Evolutionary conservation across 2,329 filamentous ascomycete genomes (phyloP), one percentile per base, ranked within the genome.

Genomic region (Purpureocillium lavendulum): DNA sequence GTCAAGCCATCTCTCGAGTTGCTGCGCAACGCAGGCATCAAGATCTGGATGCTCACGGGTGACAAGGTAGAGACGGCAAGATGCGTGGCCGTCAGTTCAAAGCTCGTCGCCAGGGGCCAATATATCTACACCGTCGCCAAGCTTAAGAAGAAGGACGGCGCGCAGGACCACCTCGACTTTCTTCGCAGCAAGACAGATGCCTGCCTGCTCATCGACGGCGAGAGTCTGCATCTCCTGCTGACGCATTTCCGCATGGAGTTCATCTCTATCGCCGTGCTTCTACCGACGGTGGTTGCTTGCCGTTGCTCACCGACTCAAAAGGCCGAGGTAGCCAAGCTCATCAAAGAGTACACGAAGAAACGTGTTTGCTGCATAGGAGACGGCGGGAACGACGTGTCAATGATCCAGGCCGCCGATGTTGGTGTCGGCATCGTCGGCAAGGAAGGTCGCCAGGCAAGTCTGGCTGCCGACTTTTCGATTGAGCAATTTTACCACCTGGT

Each of bases 11-110:
- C 88, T 0, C 72, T 98, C 6, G 94, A 98, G 61, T 77, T 98
- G 5, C 75, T 98, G 38, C 86, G 92, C 49, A 98, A 98, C 53
- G 92, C 92, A 0, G 92, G 92, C 18, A 92, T 98, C 65, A 97
- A 97, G 62, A 97, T 98, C 37, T 98, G 92, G 92, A 98, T 98
- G 92, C 71, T 98, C 58, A 98, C 92, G 0, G 92, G 92, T 35
- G 92, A 98, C 70, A 98, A 98, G 64, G 87, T 98, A 3, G 92
- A 98, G 64, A 98, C 92, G 12, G 92, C 92, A 13, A 82, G 92
- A 29, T 98, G 92, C 61, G 90, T 98, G 11, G 94, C 92, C 2
- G 84, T 98, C 33, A 94, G 85, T 55, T 89, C 90, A 24, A 96
- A 96, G 60, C 75, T 98, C 7, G 92, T 98, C 12, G 84, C 88